Evolutionary conservation across 495 filamentous ascomycete species (phyloP), one percentile per base, ranked within the genome.

Genomic region (Penicillium tannophilum): DNA sequence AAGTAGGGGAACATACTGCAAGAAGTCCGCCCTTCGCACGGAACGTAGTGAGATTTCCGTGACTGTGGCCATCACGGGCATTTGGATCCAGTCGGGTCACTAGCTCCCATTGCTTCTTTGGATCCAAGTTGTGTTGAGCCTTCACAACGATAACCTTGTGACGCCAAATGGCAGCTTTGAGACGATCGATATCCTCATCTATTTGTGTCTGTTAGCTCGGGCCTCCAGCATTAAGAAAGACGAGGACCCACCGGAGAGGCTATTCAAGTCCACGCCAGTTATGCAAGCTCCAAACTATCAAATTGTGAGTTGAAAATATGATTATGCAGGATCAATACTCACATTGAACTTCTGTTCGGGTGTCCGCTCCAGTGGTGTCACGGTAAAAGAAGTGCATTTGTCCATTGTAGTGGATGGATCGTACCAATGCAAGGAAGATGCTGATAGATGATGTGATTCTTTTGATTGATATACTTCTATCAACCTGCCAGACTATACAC

Each of bases 71-170:
- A 23, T 68, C 65, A 0, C 57, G 67, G 4, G 75, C 69, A 6
- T 63, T 56, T 10, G 72, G 73, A 43, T 78, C 75, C 28, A 78
- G 69, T 7, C 72, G 68, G 6, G 70, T 72, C 14, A 78, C 65
- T 1, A 78, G 63, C 36, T 78, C 72, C 73, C 72, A 78, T 36
- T 78, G 73, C 56, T 76, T 76, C 4, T 60, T 58, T 1, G 75
- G 73, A 19, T 59, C 46, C 10, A 78, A 64, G 28, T 74, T 58
- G 17, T 74, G 61, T 58, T 78, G 75, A 12, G 61, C 67, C 56
- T 73, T 78, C 19, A 78, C 65, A 19, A 76, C 62, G 9, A 76
- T 48, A 11, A 78, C 66, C 48, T 78, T 73, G 56, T 76, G 71
- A 2, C 58, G 68, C 67, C 71, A 75, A 51, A 76, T 71, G 31